Percentiles rank a stretch among this genome's conserved stretches.
These are phyloP conservation scores for Colletotrichum incanum DNA, from an alignment of 2,329 filamentous ascomycete genomes.

Conservation along the genomic window DNA sequence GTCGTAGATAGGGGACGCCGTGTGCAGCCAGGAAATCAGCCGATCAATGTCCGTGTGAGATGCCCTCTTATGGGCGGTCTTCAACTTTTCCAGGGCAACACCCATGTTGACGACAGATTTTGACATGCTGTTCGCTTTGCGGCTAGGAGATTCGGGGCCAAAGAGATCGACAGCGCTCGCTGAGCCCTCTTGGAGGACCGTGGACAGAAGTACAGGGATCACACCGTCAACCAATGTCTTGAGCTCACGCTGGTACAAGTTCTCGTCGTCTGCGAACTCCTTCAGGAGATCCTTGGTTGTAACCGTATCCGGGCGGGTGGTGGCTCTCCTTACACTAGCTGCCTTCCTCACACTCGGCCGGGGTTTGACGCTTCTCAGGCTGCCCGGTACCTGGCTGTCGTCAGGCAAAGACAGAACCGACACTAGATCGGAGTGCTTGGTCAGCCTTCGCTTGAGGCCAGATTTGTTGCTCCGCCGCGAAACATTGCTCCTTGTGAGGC, in stretches of 20 bases:
- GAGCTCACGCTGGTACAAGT: constrained; percentile 90
- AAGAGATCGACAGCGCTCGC: constrained; percentile 78
- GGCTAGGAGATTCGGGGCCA: constrained; percentile 66
- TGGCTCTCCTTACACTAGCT: constrained; percentile 82
- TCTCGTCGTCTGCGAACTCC: constrained; percentile 87
- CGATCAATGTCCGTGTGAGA: constrained; percentile 80
- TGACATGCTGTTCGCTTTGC: constrained; percentile 75
- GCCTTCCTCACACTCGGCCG: constrained; percentile 84
- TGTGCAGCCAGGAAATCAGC: constrained; percentile 86
- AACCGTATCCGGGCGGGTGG: constrained; percentile 76
- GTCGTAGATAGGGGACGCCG: constrained; percentile 83
- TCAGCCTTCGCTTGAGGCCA: constrained; percentile 81
- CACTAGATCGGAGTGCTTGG: constrained; percentile 93
- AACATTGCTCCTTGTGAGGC: constrained; percentile 62
- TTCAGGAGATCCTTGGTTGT: constrained; percentile 83
- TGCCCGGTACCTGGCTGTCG: constrained; percentile 67
- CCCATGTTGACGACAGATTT: constrained; percentile 97
- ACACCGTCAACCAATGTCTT: constrained; percentile 96
- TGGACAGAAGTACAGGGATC: constrained; percentile 90
- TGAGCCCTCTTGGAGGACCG: constrained; percentile 82
- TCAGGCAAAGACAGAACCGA: constrained; percentile 88
- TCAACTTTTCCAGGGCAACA: constrained; percentile 87
- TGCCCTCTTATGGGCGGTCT: constrained; percentile 83
- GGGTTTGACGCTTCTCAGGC: constrained; percentile 80
- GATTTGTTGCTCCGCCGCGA: constrained; percentile 66